Evolutionary conservation across 495 filamentous ascomycete species (phyloP), one percentile per base, ranked within the genome.

Genomic region (Podospora fimiseda): DNA sequence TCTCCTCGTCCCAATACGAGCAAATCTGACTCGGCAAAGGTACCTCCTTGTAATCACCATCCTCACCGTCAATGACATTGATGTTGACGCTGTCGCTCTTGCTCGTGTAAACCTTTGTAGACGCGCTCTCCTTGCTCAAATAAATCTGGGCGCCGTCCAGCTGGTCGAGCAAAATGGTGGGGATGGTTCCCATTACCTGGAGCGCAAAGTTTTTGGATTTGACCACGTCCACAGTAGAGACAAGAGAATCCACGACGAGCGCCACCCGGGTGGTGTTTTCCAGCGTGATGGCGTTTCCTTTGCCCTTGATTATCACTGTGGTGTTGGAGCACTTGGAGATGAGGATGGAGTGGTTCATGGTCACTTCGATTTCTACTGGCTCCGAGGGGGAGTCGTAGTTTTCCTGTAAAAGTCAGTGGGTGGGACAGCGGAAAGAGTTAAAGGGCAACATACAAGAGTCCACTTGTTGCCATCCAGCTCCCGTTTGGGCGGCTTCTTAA

Each of bases 401-500:
- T 76, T 96, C 93, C 84, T 86, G 43, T 23, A 42, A 9, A 8
- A 15, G 14, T 13, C n/a, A 9, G 14, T 27, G 8, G 27, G 27
- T 36, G 6, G 9, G 33, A 27, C 20, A 39, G 24, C 18, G 7
- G 3, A 5, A 21, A 15, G 9, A 20, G 39, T 18, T n/a, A 27
- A 9, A 14, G 14, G 19, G 9, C 4, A 38, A 5, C 9, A 11
- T 71, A 87, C 84, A 59, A 98, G 80, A 48, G 86, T 78, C 94
- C 94, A 99, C 70, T 96, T 96, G 68, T 87, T 95, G 53, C 91
- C 90, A 55, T 95, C 90, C 7, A 97, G 80, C 57, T 91, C 89
- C 76, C 90, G 95, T 69, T 85, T 88, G 8, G 89, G 81, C 30
- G 89, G 90, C 75, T 91, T 96, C 76, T 95, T 96, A 13, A 84